phyloP scores from a whole-genome alignment of 768 basidiomycete species.

The Coprinopsis marcescibilis region DNA sequence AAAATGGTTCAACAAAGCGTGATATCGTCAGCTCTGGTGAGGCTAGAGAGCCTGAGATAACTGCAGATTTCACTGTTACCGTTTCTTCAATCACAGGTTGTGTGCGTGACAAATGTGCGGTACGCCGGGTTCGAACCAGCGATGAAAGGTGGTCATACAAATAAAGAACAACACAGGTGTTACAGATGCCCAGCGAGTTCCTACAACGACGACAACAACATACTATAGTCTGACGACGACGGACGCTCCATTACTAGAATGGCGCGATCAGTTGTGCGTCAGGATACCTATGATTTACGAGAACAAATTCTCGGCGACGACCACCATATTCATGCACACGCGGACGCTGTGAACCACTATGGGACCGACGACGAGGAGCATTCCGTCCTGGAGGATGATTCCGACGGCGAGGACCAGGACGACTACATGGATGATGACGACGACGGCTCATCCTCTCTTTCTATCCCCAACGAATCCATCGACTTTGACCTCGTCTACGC shows the following conservation, averaged over 20 bases:
- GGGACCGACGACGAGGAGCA: slow-evolving; percentile 65
- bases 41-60: too few relatives aligned
- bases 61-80: too few relatives aligned
- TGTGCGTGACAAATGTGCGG: too few relatives aligned
- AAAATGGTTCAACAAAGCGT: too few relatives aligned
- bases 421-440: slow-evolving; percentile 72
- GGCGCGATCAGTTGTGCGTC: slow-evolving; percentile 17
- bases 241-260: neutral
- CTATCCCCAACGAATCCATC: slow-evolving; percentile 87
- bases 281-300: slow-evolving; percentile 70
- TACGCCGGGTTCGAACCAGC: too few relatives aligned
- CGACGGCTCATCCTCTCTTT: slow-evolving; percentile 75
- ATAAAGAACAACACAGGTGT: too few relatives aligned
- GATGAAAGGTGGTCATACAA: too few relatives aligned
- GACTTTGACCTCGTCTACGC: slow-evolving; percentile 91
- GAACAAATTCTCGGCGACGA: slow-evolving; percentile 55
- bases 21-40: too few relatives aligned
- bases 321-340: slow-evolving; percentile 40
- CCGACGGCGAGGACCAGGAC: slow-evolving; percentile 66
- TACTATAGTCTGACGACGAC: slow-evolving; percentile 1
- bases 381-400: slow-evolving; percentile 82
- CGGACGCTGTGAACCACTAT: slow-evolving; percentile 32
- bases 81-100: too few relatives aligned
- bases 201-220: neutral
- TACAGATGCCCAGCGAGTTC: too few relatives aligned